Conservation (phyloP, 768 basidiomycete genomes). For the Rhizopogon vesiculosus region DNA sequence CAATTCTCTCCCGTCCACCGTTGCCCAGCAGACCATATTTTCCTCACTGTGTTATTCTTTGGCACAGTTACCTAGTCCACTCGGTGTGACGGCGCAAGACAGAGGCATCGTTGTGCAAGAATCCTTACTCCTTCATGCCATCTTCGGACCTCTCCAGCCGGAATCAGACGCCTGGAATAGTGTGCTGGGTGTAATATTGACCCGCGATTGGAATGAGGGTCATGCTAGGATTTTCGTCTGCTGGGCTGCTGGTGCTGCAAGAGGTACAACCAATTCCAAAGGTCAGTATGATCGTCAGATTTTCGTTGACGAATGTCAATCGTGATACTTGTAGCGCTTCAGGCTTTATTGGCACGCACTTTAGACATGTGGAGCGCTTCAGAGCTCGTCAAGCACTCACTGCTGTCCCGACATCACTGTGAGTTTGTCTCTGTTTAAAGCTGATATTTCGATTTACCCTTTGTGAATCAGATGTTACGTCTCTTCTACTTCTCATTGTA, state of each 20-base stretch:
- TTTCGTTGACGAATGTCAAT: slow-evolving; percentile 2
- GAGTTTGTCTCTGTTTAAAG: slow-evolving; percentile 23
- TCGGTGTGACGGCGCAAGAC: slow-evolving; percentile 27
- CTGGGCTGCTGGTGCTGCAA: slow-evolving; percentile 54
- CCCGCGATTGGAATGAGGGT: slow-evolving; percentile 55
- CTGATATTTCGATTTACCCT: not conserved
- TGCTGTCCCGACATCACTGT: slow-evolving; percentile 75
- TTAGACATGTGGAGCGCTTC: slow-evolving; percentile 70
- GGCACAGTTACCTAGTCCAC: slow-evolving; percentile 19
- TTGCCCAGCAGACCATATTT: slow-evolving; percentile 53
- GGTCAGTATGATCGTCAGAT: slow-evolving; percentile 10
- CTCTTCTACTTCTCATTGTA: slow-evolving; percentile 60
- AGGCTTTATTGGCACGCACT: slow-evolving; percentile 40
- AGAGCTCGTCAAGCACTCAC: slow-evolving; percentile 77
- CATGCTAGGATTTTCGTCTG: slow-evolving; percentile 62
- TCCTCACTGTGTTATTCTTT: slow-evolving; percentile 55
- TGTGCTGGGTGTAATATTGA: slow-evolving; percentile 40
- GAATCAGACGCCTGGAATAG: slow-evolving; percentile 50
- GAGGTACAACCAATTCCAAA: slow-evolving; percentile 27
- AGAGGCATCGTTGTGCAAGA: slow-evolving; percentile 50
- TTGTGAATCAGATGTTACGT: slow-evolving; percentile 56
- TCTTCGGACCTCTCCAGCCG: slow-evolving; percentile 50
- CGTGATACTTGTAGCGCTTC: slow-evolving; percentile 31
- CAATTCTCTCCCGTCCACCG: no score
- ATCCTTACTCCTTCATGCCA: slow-evolving; percentile 40